Percentiles rank a stretch among this genome's conserved stretches.
Conservation (phyloP, 2,329 filamentous ascomycete genomes). For the Aplosporella prunicola region DNA sequence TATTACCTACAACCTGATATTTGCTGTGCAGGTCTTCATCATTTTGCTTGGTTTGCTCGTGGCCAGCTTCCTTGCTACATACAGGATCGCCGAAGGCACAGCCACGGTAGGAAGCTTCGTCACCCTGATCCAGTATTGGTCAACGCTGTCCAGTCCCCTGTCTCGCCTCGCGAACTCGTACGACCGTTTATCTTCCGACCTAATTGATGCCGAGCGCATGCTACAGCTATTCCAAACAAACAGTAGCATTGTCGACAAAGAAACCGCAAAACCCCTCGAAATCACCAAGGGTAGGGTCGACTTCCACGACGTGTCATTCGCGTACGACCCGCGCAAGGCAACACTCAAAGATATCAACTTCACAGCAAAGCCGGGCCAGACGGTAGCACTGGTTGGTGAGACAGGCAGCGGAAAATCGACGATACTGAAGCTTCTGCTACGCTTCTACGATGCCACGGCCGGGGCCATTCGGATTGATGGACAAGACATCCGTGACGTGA, state of each 20-base stretch:
- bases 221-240: slow-evolving; percentile 13
- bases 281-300: slow-evolving; percentile 41
- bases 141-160: slow-evolving; percentile 38
- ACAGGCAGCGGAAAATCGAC: slow-evolving; percentile 56
- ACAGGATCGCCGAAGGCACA: slow-evolving; percentile 35
- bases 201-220: slow-evolving; percentile 14
- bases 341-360: slow-evolving; percentile 44
- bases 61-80: slow-evolving; percentile 45
- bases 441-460: slow-evolving; percentile 49
- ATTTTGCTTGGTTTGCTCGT: slow-evolving; percentile 41
- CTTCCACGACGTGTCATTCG: slow-evolving; percentile 47
- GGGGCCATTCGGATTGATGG: slow-evolving; percentile 50
- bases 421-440: slow-evolving; percentile 50
- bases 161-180: slow-evolving; percentile 20
- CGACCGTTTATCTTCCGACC: slow-evolving; percentile 10
- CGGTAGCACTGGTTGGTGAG: slow-evolving; percentile 52
- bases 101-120: slow-evolving; percentile 51
- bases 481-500: slow-evolving; percentile 51
- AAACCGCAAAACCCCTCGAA: slow-evolving; percentile 23
- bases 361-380: slow-evolving; percentile 42
- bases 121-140: slow-evolving; percentile 59
- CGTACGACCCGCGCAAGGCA: slow-evolving; percentile 45
- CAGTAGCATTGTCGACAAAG: slow-evolving; percentile 9
- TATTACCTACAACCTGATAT: slow-evolving; percentile 14
- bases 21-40: slow-evolving; percentile 37